Evolutionary conservation across 257 asterid genomes (phyloP).

Genomic region (Cordia subcordata): DNA sequence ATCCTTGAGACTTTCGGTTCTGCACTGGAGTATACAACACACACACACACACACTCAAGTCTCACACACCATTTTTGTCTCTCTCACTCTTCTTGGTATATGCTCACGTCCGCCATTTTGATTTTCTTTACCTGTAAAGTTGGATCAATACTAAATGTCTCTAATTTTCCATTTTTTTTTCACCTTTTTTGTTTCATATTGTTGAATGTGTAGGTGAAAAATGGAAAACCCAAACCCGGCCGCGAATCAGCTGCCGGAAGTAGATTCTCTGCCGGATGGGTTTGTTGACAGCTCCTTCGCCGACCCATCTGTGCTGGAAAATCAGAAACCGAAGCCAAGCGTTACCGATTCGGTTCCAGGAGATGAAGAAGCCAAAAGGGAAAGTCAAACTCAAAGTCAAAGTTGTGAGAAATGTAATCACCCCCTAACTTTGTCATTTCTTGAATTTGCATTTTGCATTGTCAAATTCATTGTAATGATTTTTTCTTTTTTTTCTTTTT

Average conservation of each 20-base stretch:
- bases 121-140: not conserved
- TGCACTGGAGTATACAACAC: too few species aligned
- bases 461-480: too few species aligned
- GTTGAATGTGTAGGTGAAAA: not conserved
- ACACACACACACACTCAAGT: too few species aligned
- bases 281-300: conserved; percentile 66
- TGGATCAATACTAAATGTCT: not conserved
- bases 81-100: not conserved
- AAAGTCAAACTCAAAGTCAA: not conserved
- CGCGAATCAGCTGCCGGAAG: conserved; percentile 82
- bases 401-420: not conserved
- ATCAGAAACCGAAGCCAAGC: conserved; percentile 10
- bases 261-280: conserved; percentile 87
- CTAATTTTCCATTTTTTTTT: too few species aligned
- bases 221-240: conserved; percentile 56
- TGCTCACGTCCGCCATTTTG: not conserved
- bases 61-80: not conserved
- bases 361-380: not conserved
- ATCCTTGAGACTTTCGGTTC: too few species aligned
- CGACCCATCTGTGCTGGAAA: conserved; percentile 25
- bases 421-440: not conserved
- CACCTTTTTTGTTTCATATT: not conserved
- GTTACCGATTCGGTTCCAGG: not conserved
- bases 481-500: too few species aligned
- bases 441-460: too few species aligned